A percentile compares a stretch with the other conserved stretches of the same genome.
Conservation (phyloP, 2,329 filamentous ascomycete species). For the Paracamarosporium sp. region DNA sequence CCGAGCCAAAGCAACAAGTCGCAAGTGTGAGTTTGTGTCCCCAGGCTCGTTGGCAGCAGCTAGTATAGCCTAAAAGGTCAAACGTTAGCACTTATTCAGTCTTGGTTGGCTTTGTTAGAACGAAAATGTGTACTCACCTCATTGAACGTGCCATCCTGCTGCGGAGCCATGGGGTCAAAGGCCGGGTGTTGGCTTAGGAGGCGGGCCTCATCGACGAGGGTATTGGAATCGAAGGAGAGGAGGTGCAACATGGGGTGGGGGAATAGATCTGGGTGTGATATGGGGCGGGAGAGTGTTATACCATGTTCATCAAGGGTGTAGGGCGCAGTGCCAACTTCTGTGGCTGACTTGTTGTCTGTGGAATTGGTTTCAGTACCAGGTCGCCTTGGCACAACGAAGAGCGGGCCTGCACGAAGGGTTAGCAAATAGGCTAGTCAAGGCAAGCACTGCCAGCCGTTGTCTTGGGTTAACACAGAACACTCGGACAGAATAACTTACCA, state of each 20-base stretch:
- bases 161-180: background rate
- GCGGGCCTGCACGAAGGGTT: background rate
- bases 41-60: conserved; percentile 13
- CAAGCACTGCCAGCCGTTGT: background rate
- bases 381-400: background rate
- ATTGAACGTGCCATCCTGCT: background rate
- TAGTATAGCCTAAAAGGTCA: conserved; percentile 16
- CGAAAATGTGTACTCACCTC: background rate
- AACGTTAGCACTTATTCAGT: background rate
- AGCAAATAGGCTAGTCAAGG: background rate
- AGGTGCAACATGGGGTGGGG: background rate
- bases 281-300: conserved; percentile 1
- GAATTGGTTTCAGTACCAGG: background rate
- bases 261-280: background rate
- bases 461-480: background rate
- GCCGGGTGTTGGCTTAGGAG: background rate
- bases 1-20: conserved; percentile 45
- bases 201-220: conserved; percentile 2
- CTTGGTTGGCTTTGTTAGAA: too few relatives aligned
- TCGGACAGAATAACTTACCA: background rate
- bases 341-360: background rate
- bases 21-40: conserved; percentile 20
- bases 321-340: background rate
- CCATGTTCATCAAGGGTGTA: background rate
- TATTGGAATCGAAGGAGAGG: background rate